Evolutionary conservation across 176 grass and related monocot genomes (phyloP), one percentile per base, ranked within the genome.

Genomic region (Tillandsia leiboldiana): DNA sequence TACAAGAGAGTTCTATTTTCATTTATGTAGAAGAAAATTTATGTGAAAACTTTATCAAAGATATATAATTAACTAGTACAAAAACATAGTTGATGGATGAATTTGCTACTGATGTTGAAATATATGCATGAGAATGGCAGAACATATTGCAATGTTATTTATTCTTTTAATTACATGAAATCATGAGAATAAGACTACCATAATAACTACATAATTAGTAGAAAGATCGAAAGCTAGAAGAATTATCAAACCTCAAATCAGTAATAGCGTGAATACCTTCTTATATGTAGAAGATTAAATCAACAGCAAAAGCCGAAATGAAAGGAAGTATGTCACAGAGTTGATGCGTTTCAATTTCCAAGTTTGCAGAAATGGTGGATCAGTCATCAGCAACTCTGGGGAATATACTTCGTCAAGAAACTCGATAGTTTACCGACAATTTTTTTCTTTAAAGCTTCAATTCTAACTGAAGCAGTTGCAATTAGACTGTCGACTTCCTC

Each of bases 401-500:
- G 79, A 65, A 79, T 77, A 68, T 61, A 78, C 9, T 42, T 54
- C 66, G 76, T 73, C 48, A 82, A 70, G 72, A 82, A 74, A 8
- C 48, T 77, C 0, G 76, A 81, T 15, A 93, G 68, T 71, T 79
- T 87, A 51, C 28, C 53, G 24, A 75, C 63, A 17, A 86, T 57
- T 62, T 15, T 65, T 49, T 76, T 75, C 53, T 48, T 71, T 42
- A 87, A 47, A 57, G 26, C 71, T 66, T 85, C 66, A 49, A 93
- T 53, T 71, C 79, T 78, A 74, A 75, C 73, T 67, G 62, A 76
- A 77, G 80, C 73, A 66, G 51, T 53, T 17, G 77, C 26, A 26
- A 79, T 79, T 71, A 99, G 68, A 50, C 18, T 72, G 51, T 93
- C 82, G 52, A 93, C 83, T 80, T 92, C 94, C 66, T 87, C 79